A percentile compares a stretch with the other conserved stretches of the same genome.
Evolutionary conservation across 257 asterid genomes (phyloP).

Genomic region (Nicotiana obtusifolia): DNA sequence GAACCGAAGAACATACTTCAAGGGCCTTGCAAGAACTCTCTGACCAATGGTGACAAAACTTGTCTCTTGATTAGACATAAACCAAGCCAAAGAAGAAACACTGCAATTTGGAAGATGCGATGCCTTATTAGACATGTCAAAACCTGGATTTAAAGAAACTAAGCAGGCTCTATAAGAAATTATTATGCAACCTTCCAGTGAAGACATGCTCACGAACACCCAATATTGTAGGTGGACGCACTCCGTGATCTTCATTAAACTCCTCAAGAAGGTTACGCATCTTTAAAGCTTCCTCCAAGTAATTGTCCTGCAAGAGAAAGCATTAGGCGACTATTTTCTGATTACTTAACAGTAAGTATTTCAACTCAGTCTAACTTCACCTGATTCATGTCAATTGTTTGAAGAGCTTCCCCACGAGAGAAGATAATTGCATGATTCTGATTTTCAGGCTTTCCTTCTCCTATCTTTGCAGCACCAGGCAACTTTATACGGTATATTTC

Average conservation of each 20-base stretch:
- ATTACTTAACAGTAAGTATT: conserved; percentile 6
- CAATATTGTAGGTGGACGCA: conserved; percentile 84
- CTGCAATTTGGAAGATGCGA: conserved; percentile 45
- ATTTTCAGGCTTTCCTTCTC: conserved; percentile 99
- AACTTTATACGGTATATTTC: conserved; percentile 96
- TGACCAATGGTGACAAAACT: conserved; percentile 99
- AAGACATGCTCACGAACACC: conserved; percentile 97
- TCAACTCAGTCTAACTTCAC: conserved; percentile 33
- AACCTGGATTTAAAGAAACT: conserved; percentile 8
- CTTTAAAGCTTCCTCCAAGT: conserved; percentile 96
- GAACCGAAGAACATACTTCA: conserved; percentile 56
- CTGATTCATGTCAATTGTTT: conserved; percentile 99
- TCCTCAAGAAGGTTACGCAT: conserved; percentile 97
- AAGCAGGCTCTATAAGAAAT: conserved; percentile 6
- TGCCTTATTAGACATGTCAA: conserved; percentile 15
- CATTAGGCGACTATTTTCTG: conserved; percentile 11
- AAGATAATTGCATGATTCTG: conserved; percentile 95
- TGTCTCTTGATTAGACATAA: conserved; percentile 98
- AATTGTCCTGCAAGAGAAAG: conserved; percentile 62
- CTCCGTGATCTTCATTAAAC: conserved; percentile 95
- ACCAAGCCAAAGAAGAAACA: conserved; percentile 99
- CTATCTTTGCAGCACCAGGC: conserved; percentile 91
- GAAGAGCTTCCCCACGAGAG: conserved; percentile 97
- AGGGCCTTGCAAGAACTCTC: conserved; percentile 96
- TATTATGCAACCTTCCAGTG: conserved; percentile 73